Conservation (phyloP, 345 rosid genomes). For the Dipteronia sinensis region DNA sequence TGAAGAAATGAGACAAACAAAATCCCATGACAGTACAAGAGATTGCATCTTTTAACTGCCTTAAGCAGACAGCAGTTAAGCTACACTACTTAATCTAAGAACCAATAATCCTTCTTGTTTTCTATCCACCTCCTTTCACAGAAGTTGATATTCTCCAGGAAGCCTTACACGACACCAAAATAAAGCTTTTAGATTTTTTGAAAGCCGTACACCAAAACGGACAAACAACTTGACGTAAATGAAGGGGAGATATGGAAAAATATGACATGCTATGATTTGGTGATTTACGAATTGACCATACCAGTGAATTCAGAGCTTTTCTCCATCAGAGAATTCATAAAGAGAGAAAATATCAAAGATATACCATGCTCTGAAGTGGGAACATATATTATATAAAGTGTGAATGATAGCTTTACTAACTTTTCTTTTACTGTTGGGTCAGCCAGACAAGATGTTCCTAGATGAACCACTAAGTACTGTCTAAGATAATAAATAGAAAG, state of each 20-base stretch:
- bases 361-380: background rate
- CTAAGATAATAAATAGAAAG: too few relatives aligned
- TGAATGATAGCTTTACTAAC: background rate
- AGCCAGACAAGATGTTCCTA: background rate
- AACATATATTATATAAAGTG: background rate
- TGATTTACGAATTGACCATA: background rate
- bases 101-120: background rate
- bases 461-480: too few relatives aligned
- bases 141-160: background rate
- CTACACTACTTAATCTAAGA: background rate
- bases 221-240: background rate
- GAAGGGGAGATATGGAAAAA: background rate
- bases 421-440: background rate
- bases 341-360: background rate
- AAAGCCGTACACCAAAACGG: background rate
- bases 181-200: background rate
- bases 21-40: constrained; percentile 3
- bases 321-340: background rate
- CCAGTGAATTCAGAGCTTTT: background rate
- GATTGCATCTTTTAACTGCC: constrained; percentile 4
- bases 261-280: background rate
- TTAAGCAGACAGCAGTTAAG: background rate
- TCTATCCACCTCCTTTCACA: background rate
- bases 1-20: constrained; percentile 18
- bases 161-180: background rate